phyloP scores from a whole-genome alignment of 1,139 yeast species.

The Pichiaceae sp. region DNA sequence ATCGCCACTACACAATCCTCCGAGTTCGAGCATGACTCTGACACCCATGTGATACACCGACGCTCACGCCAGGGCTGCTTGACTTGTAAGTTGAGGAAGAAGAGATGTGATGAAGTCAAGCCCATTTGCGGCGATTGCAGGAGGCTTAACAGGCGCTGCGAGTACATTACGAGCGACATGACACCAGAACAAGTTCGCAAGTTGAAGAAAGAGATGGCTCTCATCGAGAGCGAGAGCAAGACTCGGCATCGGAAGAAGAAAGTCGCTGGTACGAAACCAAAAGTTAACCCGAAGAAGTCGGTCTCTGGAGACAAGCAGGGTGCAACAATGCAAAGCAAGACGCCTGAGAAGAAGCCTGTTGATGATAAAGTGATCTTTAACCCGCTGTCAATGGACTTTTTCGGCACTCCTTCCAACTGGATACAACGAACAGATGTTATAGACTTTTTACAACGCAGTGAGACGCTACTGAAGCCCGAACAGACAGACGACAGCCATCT shows the following conservation, averaged over 20 bases:
- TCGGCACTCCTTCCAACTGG: slow-evolving; percentile 1
- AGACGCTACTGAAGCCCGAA: background rate
- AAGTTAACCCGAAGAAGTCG: background rate
- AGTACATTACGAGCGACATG: slow-evolving; percentile 38
- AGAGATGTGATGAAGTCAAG: slow-evolving; percentile 58
- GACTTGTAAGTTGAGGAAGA: slow-evolving; percentile 66
- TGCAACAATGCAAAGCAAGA: background rate
- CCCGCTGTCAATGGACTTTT: slow-evolving; percentile 17
- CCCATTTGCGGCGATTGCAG: slow-evolving; percentile 58
- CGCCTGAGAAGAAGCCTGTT: background rate
- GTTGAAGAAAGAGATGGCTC: slow-evolving; percentile 27
- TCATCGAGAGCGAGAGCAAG: slow-evolving; percentile 24
- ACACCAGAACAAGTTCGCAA: slow-evolving; percentile 14
- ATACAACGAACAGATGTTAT: background rate
- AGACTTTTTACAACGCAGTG: background rate
- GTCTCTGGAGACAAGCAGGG: background rate
- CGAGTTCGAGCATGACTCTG: too few relatives aligned
- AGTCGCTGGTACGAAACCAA: background rate
- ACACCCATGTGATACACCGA: slow-evolving; percentile 13
- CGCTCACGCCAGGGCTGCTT: slow-evolving; percentile 56
- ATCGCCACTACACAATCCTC: too few relatives aligned
- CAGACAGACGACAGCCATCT: background rate
- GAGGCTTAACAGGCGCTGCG: slow-evolving; percentile 46
- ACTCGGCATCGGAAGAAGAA: slow-evolving; percentile 19
- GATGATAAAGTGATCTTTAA: slow-evolving; percentile 14